phyloP scores from a whole-genome alignment of 1,139 yeast genomes.

The Magnusiomyces paraingens region DNA sequence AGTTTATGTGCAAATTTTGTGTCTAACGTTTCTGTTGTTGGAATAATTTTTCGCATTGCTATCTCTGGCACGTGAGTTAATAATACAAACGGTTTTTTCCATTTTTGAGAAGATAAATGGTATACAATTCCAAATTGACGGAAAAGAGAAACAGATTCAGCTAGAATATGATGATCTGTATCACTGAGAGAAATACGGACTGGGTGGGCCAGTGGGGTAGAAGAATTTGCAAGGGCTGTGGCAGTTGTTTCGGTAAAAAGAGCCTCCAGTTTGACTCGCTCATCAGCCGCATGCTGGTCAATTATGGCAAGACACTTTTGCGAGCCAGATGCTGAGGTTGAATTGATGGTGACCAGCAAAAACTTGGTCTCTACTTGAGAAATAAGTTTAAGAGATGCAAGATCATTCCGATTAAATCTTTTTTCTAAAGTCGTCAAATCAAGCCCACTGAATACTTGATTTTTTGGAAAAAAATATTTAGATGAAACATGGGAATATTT shows the following conservation, averaged over 20 bases:
- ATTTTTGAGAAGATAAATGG: constrained; percentile 1
- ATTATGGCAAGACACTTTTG: constrained; percentile 36
- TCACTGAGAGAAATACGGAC: constrained; percentile 25
- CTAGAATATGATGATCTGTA: constrained; percentile 29
- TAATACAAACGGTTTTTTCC: constrained; percentile 2
- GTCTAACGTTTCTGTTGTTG: constrained; percentile 3
- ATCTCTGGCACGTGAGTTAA: constrained; percentile 23
- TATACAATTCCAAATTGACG: constrained; percentile 23
- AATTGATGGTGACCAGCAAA: constrained; percentile 39
- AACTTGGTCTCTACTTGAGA: constrained; percentile 56
- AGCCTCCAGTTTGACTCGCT: constrained; percentile 52
- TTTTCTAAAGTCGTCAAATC: not conserved
- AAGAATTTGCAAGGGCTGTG: constrained; percentile 2
- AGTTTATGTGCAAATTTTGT: constrained; percentile 13
- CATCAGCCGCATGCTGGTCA: constrained; percentile 82
- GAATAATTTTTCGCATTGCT: constrained; percentile 8
- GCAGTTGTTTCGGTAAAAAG: constrained; percentile 24
- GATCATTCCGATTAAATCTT: constrained; percentile 10
- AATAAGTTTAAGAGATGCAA: constrained; percentile 20
- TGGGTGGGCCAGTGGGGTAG: constrained; percentile 16
- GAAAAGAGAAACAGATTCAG: constrained; percentile 11
- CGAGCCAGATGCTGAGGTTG: constrained; percentile 2
- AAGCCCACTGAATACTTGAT: no score
- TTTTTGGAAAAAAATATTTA: not conserved
- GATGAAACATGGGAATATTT: not conserved